phyloP scores from a whole-genome alignment of 1,284 basidiomycete species.

The Ustilago curta region DNA sequence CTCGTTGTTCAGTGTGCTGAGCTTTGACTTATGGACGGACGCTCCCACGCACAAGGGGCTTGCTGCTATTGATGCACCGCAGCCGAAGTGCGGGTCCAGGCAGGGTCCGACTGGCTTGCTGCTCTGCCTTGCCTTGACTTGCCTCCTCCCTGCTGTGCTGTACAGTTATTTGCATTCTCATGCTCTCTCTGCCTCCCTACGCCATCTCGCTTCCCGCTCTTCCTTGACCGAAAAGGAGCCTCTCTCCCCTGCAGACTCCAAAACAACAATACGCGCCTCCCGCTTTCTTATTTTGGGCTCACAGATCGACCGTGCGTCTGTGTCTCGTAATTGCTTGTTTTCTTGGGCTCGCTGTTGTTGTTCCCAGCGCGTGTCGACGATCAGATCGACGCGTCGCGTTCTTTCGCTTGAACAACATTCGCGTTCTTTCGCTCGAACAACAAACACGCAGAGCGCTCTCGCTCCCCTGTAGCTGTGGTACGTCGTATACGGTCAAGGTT shows the following conservation, averaged over 20 bases:
- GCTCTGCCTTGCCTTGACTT: background rate
- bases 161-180: background rate
- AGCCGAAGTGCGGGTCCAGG: conserved; percentile 34
- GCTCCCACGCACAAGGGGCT: conserved; percentile 3
- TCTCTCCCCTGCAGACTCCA: background rate
- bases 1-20: too few species aligned
- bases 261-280: background rate
- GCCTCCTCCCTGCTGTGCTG: conserved; percentile 4
- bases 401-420: background rate
- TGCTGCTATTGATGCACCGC: background rate
- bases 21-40: background rate
- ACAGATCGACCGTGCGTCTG: conserved; percentile 7
- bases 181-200: conserved; percentile 7
- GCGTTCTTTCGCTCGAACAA: background rate
- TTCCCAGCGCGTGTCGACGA: background rate
- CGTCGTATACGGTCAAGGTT: background rate
- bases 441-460: background rate
- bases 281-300: background rate
- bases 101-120: conserved; percentile 21
- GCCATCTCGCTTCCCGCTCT: conserved; percentile 13
- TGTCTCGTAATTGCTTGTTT: conserved; percentile 1
- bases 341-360: background rate
- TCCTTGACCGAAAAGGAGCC: background rate
- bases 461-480: background rate
- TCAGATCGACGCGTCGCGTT: conserved; percentile 8